A percentile compares a stretch with the other conserved stretches of the same genome.
Conservation (phyloP, 441 rosid species). For the Omphalea diandra region DNA sequence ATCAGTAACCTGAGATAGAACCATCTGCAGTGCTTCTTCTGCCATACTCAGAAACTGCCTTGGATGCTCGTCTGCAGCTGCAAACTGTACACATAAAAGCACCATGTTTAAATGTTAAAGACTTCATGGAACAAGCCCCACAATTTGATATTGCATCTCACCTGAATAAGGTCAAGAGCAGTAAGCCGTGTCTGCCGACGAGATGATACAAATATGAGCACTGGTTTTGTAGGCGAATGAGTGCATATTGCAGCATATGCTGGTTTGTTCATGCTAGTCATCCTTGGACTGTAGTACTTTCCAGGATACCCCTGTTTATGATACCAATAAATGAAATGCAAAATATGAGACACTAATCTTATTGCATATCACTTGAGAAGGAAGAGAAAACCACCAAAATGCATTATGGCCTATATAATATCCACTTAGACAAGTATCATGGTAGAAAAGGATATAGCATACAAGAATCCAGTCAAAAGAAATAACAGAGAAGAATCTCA, state of each 20-base stretch:
- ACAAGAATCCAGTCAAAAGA: no score
- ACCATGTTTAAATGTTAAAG: constrained; percentile 14
- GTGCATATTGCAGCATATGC: constrained; percentile 99
- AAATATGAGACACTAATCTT: constrained; percentile 5
- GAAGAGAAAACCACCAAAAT: neutral
- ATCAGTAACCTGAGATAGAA: constrained; percentile 91
- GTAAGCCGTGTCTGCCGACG: constrained; percentile 99
- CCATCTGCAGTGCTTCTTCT: constrained; percentile 95
- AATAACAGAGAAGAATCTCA: no score
- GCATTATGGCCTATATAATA: no score
- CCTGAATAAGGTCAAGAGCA: constrained; percentile 98
- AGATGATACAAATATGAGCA: constrained; percentile 97
- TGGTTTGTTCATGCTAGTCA: constrained; percentile 99
- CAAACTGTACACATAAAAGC: constrained; percentile 54
- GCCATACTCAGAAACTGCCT: constrained; percentile 83
- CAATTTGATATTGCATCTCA: constrained; percentile 31
- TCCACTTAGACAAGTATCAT: no score
- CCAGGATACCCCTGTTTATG: constrained; percentile 94
- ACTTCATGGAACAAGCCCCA: constrained; percentile 11
- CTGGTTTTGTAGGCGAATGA: constrained; percentile 97
- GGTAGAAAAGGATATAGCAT: no score
- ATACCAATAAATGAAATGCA: constrained; percentile 11
- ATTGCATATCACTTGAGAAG: constrained; percentile 12
- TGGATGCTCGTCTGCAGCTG: constrained; percentile 95
- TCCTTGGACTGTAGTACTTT: constrained; percentile 91